phyloP scores from a whole-genome alignment of 495 filamentous ascomycete species.

The Neurospora tetrasperma region DNA sequence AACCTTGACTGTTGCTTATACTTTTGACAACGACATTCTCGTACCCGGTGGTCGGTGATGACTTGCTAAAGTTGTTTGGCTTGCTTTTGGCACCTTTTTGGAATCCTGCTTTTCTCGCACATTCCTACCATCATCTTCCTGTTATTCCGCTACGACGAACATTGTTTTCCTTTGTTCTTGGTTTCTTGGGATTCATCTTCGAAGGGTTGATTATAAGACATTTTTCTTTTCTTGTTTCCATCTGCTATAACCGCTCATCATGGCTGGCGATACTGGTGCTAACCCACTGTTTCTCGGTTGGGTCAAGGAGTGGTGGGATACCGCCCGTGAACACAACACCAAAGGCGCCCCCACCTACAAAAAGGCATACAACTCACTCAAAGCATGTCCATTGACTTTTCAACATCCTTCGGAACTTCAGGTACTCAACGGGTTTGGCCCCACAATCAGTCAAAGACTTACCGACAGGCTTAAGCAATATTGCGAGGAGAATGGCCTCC shows the following conservation, averaged over 20 bases:
- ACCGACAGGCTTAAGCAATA: conserved; percentile 57
- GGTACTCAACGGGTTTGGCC: conserved; percentile 62
- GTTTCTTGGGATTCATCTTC: neutral
- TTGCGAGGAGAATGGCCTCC: conserved; percentile 58
- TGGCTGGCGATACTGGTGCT: conserved; percentile 39
- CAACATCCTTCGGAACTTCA: conserved; percentile 65
- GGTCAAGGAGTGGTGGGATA: conserved; percentile 75
- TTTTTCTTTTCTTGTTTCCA: too few species aligned
- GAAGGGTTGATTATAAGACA: too few species aligned
- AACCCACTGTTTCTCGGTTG: conserved; percentile 68
- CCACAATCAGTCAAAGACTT: conserved; percentile 57
- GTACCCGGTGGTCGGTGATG: neutral
- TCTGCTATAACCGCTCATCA: neutral
- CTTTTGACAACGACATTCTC: neutral
- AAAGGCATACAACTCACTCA: conserved; percentile 72
- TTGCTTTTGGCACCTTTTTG: neutral
- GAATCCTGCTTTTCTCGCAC: neutral
- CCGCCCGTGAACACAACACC: conserved; percentile 57
- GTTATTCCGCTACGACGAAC: neutral
- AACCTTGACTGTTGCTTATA: neutral
- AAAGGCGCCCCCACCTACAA: conserved; percentile 67
- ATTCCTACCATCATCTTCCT: neutral
- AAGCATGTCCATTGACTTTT: conserved; percentile 63
- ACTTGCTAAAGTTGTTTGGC: neutral
- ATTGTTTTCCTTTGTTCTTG: neutral